A percentile compares a stretch with the other conserved stretches of the same genome.
Evolutionary conservation across 805 yeast species (phyloP).

Genomic region (Pichia rugopelliculosa): DNA sequence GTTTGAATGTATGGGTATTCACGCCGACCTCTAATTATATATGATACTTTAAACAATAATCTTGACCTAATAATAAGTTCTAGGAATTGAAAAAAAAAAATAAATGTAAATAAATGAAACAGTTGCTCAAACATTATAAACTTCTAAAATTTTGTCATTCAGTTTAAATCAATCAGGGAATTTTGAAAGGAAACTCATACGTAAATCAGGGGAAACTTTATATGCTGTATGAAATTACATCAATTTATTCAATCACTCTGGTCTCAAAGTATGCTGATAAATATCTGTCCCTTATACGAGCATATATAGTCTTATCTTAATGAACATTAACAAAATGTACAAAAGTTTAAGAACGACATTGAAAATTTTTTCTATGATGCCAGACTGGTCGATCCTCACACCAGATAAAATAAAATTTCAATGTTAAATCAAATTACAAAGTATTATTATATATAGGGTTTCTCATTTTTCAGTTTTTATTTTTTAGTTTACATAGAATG

Average conservation of each 20-base stretch:
- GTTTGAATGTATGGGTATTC: constrained; percentile 12
- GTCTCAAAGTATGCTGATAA: not conserved
- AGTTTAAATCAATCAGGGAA: not conserved
- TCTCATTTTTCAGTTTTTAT: too few species aligned
- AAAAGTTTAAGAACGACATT: too few species aligned
- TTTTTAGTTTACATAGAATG: not conserved
- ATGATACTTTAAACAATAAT: not conserved
- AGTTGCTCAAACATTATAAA: not conserved
- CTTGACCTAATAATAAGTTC: not conserved
- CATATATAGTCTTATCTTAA: not conserved
- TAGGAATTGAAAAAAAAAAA: not conserved
- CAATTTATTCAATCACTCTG: not conserved
- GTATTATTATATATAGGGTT: too few species aligned
- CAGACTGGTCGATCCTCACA: too few species aligned
- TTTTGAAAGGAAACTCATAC: not conserved
- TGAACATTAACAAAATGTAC: too few species aligned
- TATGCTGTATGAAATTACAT: not conserved
- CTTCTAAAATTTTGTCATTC: not conserved
- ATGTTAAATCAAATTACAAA: too few species aligned
- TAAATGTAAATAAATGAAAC: not conserved
- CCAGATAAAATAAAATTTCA: too few species aligned
- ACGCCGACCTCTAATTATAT: constrained; percentile 8
- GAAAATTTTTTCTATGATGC: too few species aligned
- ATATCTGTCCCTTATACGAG: not conserved
- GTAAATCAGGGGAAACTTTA: constrained; percentile 3